Evolutionary conservation across 345 rosid species (phyloP).

Genomic region (Gynandropsis gynandra): DNA sequence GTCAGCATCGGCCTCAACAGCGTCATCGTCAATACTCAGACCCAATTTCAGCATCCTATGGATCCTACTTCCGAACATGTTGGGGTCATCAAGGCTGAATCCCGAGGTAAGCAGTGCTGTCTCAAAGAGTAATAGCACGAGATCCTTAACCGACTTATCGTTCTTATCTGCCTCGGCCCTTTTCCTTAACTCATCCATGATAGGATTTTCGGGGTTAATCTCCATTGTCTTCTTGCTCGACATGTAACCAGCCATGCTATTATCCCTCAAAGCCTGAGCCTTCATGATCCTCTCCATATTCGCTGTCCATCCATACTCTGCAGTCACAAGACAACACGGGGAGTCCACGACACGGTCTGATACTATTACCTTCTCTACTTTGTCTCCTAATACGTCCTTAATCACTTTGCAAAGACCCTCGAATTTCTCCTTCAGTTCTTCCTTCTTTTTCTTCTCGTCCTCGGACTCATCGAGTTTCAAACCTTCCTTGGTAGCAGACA

Average conservation of each 20-base stretch:
- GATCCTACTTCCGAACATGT: conserved; percentile 87
- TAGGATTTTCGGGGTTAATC: conserved; percentile 72
- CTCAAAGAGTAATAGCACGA: conserved; percentile 67
- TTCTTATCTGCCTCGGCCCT: conserved; percentile 75
- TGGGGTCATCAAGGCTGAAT: conserved; percentile 85
- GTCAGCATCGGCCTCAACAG: conserved; percentile 54
- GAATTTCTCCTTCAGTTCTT: conserved; percentile 54
- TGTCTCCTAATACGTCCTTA: conserved; percentile 77
- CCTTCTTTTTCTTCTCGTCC: conserved; percentile 71
- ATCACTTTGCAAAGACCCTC: conserved; percentile 89
- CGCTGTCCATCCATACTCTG: conserved; percentile 85
- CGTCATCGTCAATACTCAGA: conserved; percentile 65
- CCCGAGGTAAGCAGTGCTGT: conserved; percentile 81
- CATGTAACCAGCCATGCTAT: conserved; percentile 87
- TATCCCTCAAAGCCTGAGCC: conserved; percentile 85
- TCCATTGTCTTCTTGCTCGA: conserved; percentile 88
- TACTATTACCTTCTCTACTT: conserved; percentile 72
- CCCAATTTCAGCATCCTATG: conserved; percentile 90
- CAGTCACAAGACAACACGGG: conserved; percentile 83
- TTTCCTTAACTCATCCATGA: conserved; percentile 88
- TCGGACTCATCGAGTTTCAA: conserved; percentile 64
- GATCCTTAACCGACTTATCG: conserved; percentile 88
- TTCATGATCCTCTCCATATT: conserved; percentile 97
- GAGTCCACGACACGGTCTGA: conserved; percentile 86
- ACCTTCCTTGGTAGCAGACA: conserved; percentile 88